Conservation (phyloP, 2,329 filamentous ascomycete species). For the Claviceps capensis region DNA sequence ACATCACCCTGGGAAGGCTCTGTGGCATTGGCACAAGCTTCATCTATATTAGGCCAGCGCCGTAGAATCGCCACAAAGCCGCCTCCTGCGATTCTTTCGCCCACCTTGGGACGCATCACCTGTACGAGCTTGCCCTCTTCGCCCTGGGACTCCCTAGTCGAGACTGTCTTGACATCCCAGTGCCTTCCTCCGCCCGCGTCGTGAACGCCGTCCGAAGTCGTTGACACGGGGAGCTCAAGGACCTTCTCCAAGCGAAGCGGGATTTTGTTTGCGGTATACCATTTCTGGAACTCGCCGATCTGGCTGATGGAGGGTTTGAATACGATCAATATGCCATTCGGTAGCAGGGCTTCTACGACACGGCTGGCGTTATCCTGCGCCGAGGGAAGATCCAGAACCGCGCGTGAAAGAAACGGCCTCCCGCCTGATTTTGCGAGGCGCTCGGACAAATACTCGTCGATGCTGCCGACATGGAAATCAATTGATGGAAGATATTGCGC, state of each 20-base stretch:
- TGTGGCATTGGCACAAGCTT: background rate
- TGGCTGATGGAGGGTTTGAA: slow-evolving; percentile 72
- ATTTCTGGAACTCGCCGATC: slow-evolving; percentile 44
- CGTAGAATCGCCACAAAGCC: slow-evolving; percentile 27
- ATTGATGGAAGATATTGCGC: slow-evolving; percentile 58
- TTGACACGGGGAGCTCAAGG: slow-evolving; percentile 38
- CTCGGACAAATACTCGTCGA: slow-evolving; percentile 46
- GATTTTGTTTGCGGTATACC: slow-evolving; percentile 36
- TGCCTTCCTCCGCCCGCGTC: slow-evolving; percentile 38
- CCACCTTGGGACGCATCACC: slow-evolving; percentile 29
- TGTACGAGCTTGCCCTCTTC: slow-evolving; percentile 16
- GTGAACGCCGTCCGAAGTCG: slow-evolving; percentile 26
- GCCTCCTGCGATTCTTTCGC: slow-evolving; percentile 24
- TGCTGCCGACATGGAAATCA: slow-evolving; percentile 59
- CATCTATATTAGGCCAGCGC: slow-evolving; percentile 15
- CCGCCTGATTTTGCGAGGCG: slow-evolving; percentile 29
- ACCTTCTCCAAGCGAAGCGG: slow-evolving; percentile 43
- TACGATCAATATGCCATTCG: slow-evolving; percentile 51
- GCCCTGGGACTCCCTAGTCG: slow-evolving; percentile 13
- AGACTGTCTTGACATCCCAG: slow-evolving; percentile 47
- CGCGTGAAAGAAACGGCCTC: slow-evolving; percentile 55
- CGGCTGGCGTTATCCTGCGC: slow-evolving; percentile 34
- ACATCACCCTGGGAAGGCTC: background rate
- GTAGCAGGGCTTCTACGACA: slow-evolving; percentile 43
- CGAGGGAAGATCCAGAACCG: slow-evolving; percentile 59